These are phyloP conservation scores for Davidsoniella australis DNA, from an alignment of 2,329 filamentous ascomycete species.

Conservation along the genomic window DNA sequence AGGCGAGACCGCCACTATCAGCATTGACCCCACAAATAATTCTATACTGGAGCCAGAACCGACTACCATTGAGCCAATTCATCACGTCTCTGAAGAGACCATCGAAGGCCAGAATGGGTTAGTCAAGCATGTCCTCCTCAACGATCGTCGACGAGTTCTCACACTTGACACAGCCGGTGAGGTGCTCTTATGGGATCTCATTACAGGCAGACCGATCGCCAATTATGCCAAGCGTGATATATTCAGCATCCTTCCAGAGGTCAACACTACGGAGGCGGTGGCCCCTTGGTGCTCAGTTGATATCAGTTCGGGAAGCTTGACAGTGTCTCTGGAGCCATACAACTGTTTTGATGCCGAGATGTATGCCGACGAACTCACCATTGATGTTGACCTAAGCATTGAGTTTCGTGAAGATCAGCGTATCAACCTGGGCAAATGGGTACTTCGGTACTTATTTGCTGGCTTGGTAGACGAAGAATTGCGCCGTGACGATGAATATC, in stretches of 20 bases:
- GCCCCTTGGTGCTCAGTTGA: constrained; percentile 95
- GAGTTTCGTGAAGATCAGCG: constrained; percentile 81
- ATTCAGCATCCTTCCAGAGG: constrained; percentile 72
- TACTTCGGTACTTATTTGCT: constrained; percentile 79
- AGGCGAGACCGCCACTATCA: constrained; percentile 31
- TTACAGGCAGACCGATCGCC: constrained; percentile 72
- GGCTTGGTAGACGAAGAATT: constrained; percentile 84
- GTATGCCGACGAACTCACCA: constrained; percentile 75
- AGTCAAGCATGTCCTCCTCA: constrained; percentile 82
- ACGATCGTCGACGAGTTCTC: constrained; percentile 74
- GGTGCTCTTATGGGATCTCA: constrained; percentile 84
- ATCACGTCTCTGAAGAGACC: constrained; percentile 55
- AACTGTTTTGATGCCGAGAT: constrained; percentile 96
- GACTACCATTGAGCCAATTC: constrained; percentile 38
- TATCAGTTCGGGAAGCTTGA: constrained; percentile 78
- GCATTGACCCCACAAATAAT: constrained; percentile 22
- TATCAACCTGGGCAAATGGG: constrained; percentile 95
- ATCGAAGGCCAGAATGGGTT: constrained; percentile 92
- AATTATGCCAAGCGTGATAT: constrained; percentile 91
- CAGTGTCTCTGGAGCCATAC: constrained; percentile 80
- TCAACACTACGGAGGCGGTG: constrained; percentile 78
- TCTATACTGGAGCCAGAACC: constrained; percentile 13
- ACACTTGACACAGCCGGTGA: constrained; percentile 92
- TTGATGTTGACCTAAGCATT: constrained; percentile 51
- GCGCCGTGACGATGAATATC: constrained; percentile 56